Evolutionary conservation across 106 monocot species (phyloP).

Genomic region (Cymbidium sinense): DNA sequence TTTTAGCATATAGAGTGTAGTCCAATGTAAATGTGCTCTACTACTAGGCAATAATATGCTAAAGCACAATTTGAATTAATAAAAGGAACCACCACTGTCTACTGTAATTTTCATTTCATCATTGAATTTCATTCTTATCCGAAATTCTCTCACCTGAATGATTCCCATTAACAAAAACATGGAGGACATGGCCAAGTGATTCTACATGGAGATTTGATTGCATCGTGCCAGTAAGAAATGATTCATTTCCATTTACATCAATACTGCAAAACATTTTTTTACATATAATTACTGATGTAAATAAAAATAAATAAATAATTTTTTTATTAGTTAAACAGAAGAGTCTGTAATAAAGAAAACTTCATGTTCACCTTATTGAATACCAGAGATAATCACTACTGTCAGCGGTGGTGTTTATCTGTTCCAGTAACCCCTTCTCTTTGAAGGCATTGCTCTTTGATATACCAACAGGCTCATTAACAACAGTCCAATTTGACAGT

Average conservation of each 20-base stretch:
- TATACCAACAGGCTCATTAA: constrained; percentile 80
- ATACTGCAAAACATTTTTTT: constrained; percentile 32
- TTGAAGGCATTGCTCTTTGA: constrained; percentile 52
- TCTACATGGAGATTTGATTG: constrained; percentile 65
- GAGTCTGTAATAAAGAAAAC: background rate
- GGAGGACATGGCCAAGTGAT: constrained; percentile 94
- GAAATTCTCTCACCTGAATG: constrained; percentile 43
- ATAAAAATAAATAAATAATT: background rate
- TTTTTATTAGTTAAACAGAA: background rate
- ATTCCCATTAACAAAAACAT: constrained; percentile 71
- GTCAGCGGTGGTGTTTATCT: constrained; percentile 94
- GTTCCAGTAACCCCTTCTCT: constrained; percentile 63
- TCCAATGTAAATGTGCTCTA: background rate
- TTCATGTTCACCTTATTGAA: constrained; percentile 58
- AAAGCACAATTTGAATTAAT: background rate
- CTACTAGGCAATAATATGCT: background rate
- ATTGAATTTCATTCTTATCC: background rate
- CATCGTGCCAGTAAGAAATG: constrained; percentile 51
- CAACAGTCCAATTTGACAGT: constrained; percentile 69
- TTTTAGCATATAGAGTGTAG: background rate
- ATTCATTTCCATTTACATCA: constrained; percentile 60
- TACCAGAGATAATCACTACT: constrained; percentile 97
- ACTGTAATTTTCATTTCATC: background rate
- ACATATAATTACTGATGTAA: background rate
- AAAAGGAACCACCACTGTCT: background rate